Percentiles rank a stretch among this genome's conserved stretches.
Conservation (phyloP, 305 asterid species). For the Coffea humblotiana region DNA sequence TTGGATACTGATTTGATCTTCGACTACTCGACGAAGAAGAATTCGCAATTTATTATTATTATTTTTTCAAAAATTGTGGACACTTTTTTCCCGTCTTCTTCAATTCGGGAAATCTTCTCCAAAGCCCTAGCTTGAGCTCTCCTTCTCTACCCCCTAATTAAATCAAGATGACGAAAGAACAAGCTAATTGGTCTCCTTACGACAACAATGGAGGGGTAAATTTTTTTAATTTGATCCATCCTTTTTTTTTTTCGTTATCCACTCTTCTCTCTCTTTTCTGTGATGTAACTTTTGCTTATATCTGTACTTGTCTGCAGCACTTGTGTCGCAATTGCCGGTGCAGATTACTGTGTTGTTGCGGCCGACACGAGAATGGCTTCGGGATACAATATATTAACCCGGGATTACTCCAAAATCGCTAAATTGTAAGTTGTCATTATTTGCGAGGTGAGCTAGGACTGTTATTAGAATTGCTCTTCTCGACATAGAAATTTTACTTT, state of each 20-base stretch:
- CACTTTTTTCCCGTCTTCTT: background rate
- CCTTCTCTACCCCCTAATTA: slow-evolving; percentile 13
- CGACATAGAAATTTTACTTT: background rate
- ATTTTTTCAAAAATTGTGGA: background rate
- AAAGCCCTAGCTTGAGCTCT: slow-evolving; percentile 10
- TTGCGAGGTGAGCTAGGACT: background rate
- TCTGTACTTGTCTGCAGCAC: slow-evolving; percentile 47
- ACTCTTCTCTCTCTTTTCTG: background rate
- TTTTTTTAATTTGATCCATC: slow-evolving; percentile 8
- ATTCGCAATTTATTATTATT: too few species aligned
- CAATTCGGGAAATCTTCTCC: background rate
- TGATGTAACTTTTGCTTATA: background rate
- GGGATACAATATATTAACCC: slow-evolving; percentile 83
- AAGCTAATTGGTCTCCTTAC: slow-evolving; percentile 85
- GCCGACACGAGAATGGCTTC: slow-evolving; percentile 87
- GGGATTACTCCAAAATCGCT: slow-evolving; percentile 82
- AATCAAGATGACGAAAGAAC: slow-evolving; percentile 63
- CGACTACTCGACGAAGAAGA: too few species aligned
- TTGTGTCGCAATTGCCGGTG: slow-evolving; percentile 83
- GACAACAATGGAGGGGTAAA: slow-evolving; percentile 93
- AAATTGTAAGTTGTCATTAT: slow-evolving; percentile 45
- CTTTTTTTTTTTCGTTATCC: background rate
- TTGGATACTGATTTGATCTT: too few species aligned
- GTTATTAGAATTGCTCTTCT: background rate
- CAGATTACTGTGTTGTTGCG: slow-evolving; percentile 85